phyloP scores from a whole-genome alignment of 164 flowering plant species.

The Kingdonia uniflora region DNA sequence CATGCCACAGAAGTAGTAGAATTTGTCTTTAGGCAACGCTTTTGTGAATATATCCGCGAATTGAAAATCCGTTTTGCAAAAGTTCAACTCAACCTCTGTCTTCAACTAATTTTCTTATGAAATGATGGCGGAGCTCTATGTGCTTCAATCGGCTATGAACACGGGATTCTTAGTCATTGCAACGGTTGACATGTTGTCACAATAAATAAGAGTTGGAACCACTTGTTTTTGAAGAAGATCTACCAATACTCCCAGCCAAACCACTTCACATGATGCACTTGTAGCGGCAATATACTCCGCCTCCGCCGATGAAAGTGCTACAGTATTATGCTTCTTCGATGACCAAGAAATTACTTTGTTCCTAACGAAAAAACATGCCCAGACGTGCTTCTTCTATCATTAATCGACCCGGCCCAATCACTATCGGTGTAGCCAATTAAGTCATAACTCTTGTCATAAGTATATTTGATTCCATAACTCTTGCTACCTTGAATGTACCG shows the following conservation, averaged over 20 bases:
- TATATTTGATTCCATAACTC: neutral
- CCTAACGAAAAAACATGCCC: neutral
- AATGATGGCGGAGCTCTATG: conserved; percentile 1
- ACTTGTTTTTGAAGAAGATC: neutral
- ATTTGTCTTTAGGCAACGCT: too few species aligned
- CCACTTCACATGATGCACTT: neutral
- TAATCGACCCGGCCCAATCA: conserved; percentile 2
- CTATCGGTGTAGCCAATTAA: neutral
- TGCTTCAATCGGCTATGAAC: neutral
- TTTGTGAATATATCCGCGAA: too few species aligned
- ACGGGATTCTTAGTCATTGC: conserved; percentile 2
- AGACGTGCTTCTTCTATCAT: conserved; percentile 1
- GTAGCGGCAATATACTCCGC: neutral
- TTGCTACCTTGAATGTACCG: neutral
- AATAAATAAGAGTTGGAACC: neutral
- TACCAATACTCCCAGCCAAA: neutral
- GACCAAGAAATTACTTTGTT: neutral
- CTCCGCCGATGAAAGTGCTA: neutral
- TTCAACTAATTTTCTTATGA: neutral
- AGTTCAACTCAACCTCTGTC: too few species aligned
- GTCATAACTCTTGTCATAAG: neutral
- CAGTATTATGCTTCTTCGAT: neutral
- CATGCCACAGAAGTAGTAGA: too few species aligned
- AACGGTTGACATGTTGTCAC: neutral
- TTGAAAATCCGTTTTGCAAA: too few species aligned